Evolutionary conservation across 306 rosid species (phyloP).

Genomic region (Pyrus bretschneideri): DNA sequence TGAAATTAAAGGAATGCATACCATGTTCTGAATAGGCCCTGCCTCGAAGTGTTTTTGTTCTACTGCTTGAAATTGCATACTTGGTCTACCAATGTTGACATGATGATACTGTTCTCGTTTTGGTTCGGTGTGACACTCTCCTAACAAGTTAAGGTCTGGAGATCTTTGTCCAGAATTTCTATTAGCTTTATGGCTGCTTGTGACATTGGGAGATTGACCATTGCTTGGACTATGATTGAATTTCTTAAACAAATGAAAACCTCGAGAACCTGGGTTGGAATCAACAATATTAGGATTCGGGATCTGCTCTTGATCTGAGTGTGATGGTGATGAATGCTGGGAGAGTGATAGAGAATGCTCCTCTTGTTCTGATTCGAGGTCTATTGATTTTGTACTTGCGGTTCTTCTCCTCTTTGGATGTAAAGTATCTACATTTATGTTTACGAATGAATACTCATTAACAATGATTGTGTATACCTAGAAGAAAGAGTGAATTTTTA

Average conservation of each 20-base stretch:
- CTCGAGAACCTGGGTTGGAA: slow-evolving; percentile 41
- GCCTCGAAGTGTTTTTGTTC: slow-evolving; percentile 21
- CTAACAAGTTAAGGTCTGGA: slow-evolving; percentile 31
- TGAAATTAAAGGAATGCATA: slow-evolving; percentile 4
- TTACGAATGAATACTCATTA: not conserved
- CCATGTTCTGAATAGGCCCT: slow-evolving; percentile 42
- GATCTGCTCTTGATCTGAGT: slow-evolving; percentile 78
- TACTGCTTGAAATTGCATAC: slow-evolving; percentile 12
- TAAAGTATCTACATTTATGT: slow-evolving; percentile 36
- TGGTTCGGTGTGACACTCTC: slow-evolving; percentile 33
- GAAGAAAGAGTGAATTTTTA: not conserved
- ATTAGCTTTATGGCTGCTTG: slow-evolving; percentile 22
- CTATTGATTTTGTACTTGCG: slow-evolving; percentile 45
- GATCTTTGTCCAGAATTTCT: slow-evolving; percentile 21
- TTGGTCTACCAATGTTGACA: slow-evolving; percentile 28
- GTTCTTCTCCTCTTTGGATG: slow-evolving; percentile 83
- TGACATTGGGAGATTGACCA: slow-evolving; percentile 18
- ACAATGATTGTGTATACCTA: not conserved
- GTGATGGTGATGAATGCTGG: slow-evolving; percentile 81
- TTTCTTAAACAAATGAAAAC: slow-evolving; percentile 42
- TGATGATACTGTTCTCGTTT: slow-evolving; percentile 32
- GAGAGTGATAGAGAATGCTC: slow-evolving; percentile 90
- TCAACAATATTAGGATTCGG: slow-evolving; percentile 33
- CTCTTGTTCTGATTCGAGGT: slow-evolving; percentile 80
- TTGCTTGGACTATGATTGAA: slow-evolving; percentile 27